Evolutionary conservation across 805 yeast species (phyloP), one percentile per base, ranked within the genome.

Genomic region (Metschnikowia bowlesiae): DNA sequence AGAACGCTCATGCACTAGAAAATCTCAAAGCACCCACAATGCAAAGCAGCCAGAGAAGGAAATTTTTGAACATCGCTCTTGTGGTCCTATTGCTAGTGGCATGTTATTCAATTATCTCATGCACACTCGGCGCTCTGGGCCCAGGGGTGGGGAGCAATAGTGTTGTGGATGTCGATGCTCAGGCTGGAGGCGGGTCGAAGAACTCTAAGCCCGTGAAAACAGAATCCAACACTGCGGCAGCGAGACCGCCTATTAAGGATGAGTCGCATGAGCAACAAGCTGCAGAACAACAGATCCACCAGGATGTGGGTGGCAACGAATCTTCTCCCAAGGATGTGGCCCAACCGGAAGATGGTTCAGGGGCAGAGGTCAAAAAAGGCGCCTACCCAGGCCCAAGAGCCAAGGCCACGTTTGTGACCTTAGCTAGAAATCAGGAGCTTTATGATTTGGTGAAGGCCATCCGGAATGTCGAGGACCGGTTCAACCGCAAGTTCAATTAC

Each of bases 391-490:
- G 58, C 22, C 40, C 32, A 4, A 36, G 59, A 16, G 46, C 44
- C 18, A 50, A 49, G 36, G 60, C 58, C 36, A 55, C 60, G 16
- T 56, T 89, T 66, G 90, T 88, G 14, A 78, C 92, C 0, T 74
- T 88, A 59, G 94, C 91, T 10, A 77, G 95, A 70, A 87, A 87
- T 66, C 60, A 71, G n/a, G 96, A 88, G 63, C 66, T 88, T 50
- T 75, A 79, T 70, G 76, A 77, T 28, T 68, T 88, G 47, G 69
- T 81, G 41, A 79, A 73, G 32, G 82, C 95, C 7, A 85, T 88
- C 53, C 77, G 88, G 66, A 80, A 84, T 44, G 79, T 91, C 48
- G 97, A 92, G 70, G 97, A 90, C 67, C 76, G 97, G 55, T 92
- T 94, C 76, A 92, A 92, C 74, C 65, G 71, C 14, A 78, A 87